Conservation (phyloP, 2,329 filamentous ascomycete species). For the Colletotrichum shisoi region DNA sequence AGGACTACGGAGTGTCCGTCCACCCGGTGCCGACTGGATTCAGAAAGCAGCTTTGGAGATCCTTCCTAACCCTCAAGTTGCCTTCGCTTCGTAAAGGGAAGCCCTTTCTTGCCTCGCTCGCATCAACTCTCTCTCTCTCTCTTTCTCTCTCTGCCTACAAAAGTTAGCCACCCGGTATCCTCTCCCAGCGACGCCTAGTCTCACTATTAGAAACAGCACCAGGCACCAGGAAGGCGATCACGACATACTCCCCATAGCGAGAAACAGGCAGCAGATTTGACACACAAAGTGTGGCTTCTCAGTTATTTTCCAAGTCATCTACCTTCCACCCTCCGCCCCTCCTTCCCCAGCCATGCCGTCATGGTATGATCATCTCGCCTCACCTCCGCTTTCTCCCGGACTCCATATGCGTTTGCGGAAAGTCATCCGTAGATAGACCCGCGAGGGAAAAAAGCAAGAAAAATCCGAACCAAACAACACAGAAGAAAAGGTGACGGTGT, state of each 20-base stretch:
- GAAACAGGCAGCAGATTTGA: constrained; percentile 1
- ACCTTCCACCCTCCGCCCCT: constrained; percentile 15
- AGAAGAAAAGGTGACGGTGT: constrained; percentile 3
- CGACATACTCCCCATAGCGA: neutral
- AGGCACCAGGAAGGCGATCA: neutral
- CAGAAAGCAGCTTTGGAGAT: neutral
- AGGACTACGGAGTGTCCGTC: neutral
- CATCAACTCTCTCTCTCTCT: neutral
- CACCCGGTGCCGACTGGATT: neutral
- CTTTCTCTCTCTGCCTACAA: too few species aligned
- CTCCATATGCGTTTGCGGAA: constrained; percentile 32
- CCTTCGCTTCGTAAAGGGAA: too few species aligned
- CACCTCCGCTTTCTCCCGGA: constrained; percentile 15
- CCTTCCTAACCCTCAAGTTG: neutral
- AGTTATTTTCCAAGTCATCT: constrained; percentile 29
- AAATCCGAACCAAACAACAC: constrained; percentile 14
- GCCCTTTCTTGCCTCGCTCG: too few species aligned
- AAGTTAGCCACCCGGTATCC: too few species aligned
- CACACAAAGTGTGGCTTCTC: constrained; percentile 32
- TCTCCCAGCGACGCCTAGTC: neutral
- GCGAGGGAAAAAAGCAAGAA: constrained; percentile 14
- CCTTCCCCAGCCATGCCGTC: constrained; percentile 26
- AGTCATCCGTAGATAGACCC: constrained; percentile 35
- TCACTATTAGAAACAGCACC: too few species aligned
- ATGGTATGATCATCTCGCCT: constrained; percentile 33